phyloP scores from a whole-genome alignment of 352 stramenopile species.

The Globisporangium orthogonon region DNA sequence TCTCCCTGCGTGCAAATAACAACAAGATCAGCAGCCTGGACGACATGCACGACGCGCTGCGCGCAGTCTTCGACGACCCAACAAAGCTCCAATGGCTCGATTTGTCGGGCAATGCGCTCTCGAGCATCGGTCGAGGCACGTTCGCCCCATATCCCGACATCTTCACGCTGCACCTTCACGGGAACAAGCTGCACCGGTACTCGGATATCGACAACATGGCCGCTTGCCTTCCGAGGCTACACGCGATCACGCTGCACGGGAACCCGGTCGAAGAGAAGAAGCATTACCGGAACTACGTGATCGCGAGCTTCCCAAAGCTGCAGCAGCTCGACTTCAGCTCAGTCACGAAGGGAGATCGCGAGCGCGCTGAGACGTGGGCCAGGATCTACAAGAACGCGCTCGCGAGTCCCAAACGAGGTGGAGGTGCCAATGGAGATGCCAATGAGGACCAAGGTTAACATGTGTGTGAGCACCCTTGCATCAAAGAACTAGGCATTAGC shows the following conservation, averaged over 20 bases:
- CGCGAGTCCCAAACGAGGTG: slow-evolving; percentile 9
- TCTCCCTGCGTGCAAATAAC: slow-evolving; percentile 60
- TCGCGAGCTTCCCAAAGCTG: slow-evolving; percentile 57
- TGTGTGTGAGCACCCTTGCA: too few relatives aligned
- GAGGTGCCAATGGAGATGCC: background rate
- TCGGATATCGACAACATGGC: slow-evolving; percentile 52
- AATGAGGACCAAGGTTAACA: background rate
- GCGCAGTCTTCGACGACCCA: slow-evolving; percentile 40
- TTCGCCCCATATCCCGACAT: slow-evolving; percentile 49
- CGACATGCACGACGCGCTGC: slow-evolving; percentile 47
- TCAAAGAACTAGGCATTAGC: too few relatives aligned
- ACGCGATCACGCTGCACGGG: slow-evolving; percentile 66
- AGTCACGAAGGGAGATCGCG: slow-evolving; percentile 59
- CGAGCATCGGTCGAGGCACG: slow-evolving; percentile 20
- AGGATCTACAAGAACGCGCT: slow-evolving; percentile 56
- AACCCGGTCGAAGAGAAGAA: slow-evolving; percentile 87
- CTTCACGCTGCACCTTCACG: slow-evolving; percentile 70
- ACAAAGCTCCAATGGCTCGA: slow-evolving; percentile 57
- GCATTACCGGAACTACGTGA: slow-evolving; percentile 80
- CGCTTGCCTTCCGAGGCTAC: slow-evolving; percentile 38
- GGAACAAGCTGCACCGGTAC: slow-evolving; percentile 58
- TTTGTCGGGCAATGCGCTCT: slow-evolving; percentile 45
- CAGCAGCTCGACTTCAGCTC: slow-evolving; percentile 73
- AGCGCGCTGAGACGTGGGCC: slow-evolving; percentile 61
- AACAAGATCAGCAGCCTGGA: slow-evolving; percentile 48